A percentile compares a stretch with the other conserved stretches of the same genome.
Evolutionary conservation across 2,329 filamentous ascomycete species (phyloP).

Genomic region (Endothia cerciana): DNA sequence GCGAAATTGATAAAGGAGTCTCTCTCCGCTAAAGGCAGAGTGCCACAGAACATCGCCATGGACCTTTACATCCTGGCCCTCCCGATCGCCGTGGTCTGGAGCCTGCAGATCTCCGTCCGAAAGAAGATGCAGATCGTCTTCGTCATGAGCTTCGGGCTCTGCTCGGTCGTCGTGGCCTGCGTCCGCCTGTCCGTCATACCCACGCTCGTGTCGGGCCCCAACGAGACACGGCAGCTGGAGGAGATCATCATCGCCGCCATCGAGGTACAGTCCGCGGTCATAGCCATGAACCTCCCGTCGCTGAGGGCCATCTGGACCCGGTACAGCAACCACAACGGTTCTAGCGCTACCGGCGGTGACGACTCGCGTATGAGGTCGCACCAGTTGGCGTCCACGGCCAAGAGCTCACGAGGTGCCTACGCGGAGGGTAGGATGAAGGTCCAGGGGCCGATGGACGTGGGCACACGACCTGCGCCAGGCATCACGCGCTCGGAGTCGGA

Average conservation of each 20-base stretch:
- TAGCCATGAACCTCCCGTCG: slow-evolving; percentile 23
- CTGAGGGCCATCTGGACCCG: slow-evolving; percentile 12
- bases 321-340: neutral
- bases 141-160: slow-evolving; percentile 21
- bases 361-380: neutral
- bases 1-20: neutral
- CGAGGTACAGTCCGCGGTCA: slow-evolving; percentile 22
- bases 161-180: slow-evolving; percentile 22
- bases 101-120: slow-evolving; percentile 23
- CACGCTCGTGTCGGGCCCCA: neutral
- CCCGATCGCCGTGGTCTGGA: slow-evolving; percentile 23
- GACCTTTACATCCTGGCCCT: slow-evolving; percentile 24
- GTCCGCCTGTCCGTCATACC: slow-evolving; percentile 18
- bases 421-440: neutral
- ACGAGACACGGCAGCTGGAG: slow-evolving; percentile 16
- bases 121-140: slow-evolving; percentile 20
- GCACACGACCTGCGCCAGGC: neutral
- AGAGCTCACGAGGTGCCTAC: neutral
- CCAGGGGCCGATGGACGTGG: neutral
- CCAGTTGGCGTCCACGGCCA: neutral
- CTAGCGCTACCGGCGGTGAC: neutral
- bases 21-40: neutral
- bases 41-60: slow-evolving; percentile 18
- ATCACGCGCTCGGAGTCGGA: neutral
- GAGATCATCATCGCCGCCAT: slow-evolving; percentile 27